These are phyloP conservation scores for Phytophthora pluvialis DNA, from an alignment of 352 stramenopile species.

Conservation along the genomic window DNA sequence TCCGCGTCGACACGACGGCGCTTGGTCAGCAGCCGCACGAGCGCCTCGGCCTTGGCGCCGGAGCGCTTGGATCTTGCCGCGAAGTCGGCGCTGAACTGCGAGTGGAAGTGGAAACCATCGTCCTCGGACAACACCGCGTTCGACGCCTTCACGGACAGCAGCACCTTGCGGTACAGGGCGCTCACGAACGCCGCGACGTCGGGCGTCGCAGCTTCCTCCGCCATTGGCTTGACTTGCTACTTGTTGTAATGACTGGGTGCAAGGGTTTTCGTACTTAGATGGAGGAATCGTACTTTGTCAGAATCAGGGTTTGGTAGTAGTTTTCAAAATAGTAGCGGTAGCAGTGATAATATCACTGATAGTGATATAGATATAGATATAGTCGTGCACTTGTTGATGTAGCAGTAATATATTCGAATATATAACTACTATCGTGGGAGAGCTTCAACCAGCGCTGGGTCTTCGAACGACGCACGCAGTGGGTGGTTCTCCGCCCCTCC, in stretches of 20 bases:
- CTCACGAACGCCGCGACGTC: constrained; percentile 54
- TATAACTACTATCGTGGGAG: too few relatives aligned
- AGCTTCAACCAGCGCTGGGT: too few relatives aligned
- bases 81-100: constrained; percentile 76
- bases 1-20: constrained; percentile 21
- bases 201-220: constrained; percentile 13
- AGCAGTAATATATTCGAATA: too few relatives aligned
- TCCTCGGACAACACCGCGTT: constrained; percentile 81
- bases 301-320: too few relatives aligned
- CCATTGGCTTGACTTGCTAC: constrained; percentile 21
- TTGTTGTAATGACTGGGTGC: constrained; percentile 16
- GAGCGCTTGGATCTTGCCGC: constrained; percentile 40
- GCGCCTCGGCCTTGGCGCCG: constrained; percentile 50
- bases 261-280: constrained; percentile 15
- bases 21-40: constrained; percentile 61
- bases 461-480: too few relatives aligned
- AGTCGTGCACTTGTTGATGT: too few relatives aligned
- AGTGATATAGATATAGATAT: too few relatives aligned
- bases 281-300: not conserved
- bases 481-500: too few relatives aligned
- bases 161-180: constrained; percentile 75
- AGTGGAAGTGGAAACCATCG: constrained; percentile 87
- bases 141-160: constrained; percentile 82
- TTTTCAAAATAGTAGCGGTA: too few relatives aligned
- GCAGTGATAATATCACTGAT: too few relatives aligned